Percentiles rank a stretch among this genome's conserved stretches.
These are phyloP conservation scores for Kodamaea anthophila DNA, from an alignment of 1,139 yeast species.

Conservation along the genomic window DNA sequence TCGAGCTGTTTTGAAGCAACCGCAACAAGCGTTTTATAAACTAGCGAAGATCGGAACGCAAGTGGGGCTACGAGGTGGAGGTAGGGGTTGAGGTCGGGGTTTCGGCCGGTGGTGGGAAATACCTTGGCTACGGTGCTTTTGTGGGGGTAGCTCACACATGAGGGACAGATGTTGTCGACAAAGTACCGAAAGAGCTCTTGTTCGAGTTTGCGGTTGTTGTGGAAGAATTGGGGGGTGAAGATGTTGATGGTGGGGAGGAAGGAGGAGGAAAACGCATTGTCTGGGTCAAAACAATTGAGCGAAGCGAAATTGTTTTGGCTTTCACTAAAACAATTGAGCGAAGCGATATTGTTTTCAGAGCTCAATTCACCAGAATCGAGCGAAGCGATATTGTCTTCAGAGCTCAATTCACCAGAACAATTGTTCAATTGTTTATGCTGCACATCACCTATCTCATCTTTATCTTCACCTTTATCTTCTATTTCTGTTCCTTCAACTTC, in stretches of 20 bases:
- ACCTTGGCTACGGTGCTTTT: conserved; percentile 1
- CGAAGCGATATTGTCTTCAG: no score
- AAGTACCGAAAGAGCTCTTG: conserved; percentile 21
- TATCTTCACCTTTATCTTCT: no score
- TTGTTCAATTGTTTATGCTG: no score
- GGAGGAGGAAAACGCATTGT: conserved; percentile 5
- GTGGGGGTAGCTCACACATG: conserved; percentile 26
- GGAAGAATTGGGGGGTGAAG: conserved; percentile 7
- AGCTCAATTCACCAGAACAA: background rate
- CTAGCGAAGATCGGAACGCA: conserved; percentile 21
- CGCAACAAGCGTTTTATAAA: conserved; percentile 27
- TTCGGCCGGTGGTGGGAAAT: conserved; percentile 8
- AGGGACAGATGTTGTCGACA: conserved; percentile 26
- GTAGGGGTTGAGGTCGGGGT: conserved; percentile 28
- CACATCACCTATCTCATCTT: no score
- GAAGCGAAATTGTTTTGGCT: no score
- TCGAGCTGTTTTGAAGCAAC: conserved; percentile 30
- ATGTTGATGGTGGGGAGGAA: conserved; percentile 7
- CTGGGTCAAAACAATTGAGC: no score
- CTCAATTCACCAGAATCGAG: background rate
- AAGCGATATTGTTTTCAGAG: background rate
- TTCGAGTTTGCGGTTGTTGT: conserved; percentile 13
- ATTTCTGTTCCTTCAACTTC: no score
- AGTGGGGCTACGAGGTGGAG: conserved; percentile 28
- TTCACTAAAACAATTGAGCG: no score